Evolutionary conservation across 2,329 filamentous ascomycete species (phyloP).

Genomic region (Myriosclerotinia curreyana): DNA sequence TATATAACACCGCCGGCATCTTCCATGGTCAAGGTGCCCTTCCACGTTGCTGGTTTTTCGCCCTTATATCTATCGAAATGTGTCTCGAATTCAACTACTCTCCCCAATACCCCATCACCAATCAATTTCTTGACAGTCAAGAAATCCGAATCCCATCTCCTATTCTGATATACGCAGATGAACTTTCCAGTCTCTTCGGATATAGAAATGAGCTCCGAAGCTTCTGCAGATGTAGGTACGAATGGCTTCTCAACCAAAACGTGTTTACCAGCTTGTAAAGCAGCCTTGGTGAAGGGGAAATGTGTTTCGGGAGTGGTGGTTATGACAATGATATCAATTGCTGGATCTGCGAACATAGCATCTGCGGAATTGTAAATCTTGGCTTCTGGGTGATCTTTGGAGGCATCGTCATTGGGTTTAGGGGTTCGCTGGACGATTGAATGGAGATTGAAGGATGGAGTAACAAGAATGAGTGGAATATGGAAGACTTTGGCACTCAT

Average conservation of each 20-base stretch:
- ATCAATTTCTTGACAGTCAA: constrained; percentile 64
- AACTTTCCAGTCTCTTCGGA: constrained; percentile 42
- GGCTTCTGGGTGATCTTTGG: constrained; percentile 62
- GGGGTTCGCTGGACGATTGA: constrained; percentile 74
- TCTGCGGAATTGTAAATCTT: constrained; percentile 63
- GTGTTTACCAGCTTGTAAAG: constrained; percentile 69
- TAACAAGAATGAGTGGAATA: constrained; percentile 70
- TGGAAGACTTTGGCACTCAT: constrained; percentile 76
- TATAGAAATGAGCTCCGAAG: constrained; percentile 54
- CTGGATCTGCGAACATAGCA: constrained; percentile 61
- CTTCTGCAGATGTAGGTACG: constrained; percentile 67
- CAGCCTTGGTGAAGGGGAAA: constrained; percentile 60
- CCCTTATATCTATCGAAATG: constrained; percentile 76
- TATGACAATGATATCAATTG: constrained; percentile 67
- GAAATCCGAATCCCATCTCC: constrained; percentile 77
- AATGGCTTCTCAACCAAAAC: constrained; percentile 83
- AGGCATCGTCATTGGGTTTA: constrained; percentile 61
- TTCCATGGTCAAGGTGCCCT: constrained; percentile 55
- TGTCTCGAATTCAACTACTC: constrained; percentile 74
- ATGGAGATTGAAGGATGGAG: constrained; percentile 64
- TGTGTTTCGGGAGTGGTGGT: constrained; percentile 71
- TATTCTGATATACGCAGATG: constrained; percentile 48
- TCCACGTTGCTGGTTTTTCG: constrained; percentile 61
- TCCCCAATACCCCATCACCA: constrained; percentile 57
- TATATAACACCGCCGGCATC: constrained; percentile 67